Base-by-base conservation (phyloP, 495 filamentous ascomycete genomes). In the Podospora pseudoanserina region DNA sequence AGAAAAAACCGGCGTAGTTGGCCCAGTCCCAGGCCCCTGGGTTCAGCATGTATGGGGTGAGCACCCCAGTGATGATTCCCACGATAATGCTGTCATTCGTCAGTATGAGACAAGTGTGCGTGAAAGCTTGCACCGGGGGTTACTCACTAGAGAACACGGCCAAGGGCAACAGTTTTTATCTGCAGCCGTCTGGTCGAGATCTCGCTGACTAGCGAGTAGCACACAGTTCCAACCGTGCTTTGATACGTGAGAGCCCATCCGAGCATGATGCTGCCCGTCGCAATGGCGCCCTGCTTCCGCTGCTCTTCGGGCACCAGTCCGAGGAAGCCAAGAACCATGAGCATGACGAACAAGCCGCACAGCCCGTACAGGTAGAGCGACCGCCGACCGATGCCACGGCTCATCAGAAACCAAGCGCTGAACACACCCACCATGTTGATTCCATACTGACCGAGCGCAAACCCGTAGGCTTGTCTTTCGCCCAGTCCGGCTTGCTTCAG, bases 1-100 rank as follows among this genome's bases (percentile, higher is more conserved):
- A 94, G 82, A 93, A 92, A 77, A 94, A 92, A n/a, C 89, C 90
- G n/a, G 90, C 83, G 67, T 86, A 91, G 70, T 90, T 91, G 60
- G 84, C 80, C 90, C 90, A 94, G 77, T 91, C 74, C 90, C 91
- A 93, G 0, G 86, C 89, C 0, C 77, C 79, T 0, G 89, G 89
- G 78, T 92, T 93, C 44, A 93, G 77, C 89, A 91, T 91, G 73
- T 91, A 90, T 0, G 90, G 89, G 0, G 90, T 92, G 4, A 94
- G 73, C 16, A 92, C 88, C 64, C 85, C 86, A 71, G 84, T 88
- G 70, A 93, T 75, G 68, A 92, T 91, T 65, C 82, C 86, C 49
- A 88, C 87, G 60, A 92, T 81, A 74, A 91, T 92, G 81, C 80
- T 82, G 49, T 63, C 20, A 70, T 32, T 23, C 68, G 60, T 16